phyloP scores from a whole-genome alignment of 768 basidiomycete species.

The Tricholoma matsutake region DNA sequence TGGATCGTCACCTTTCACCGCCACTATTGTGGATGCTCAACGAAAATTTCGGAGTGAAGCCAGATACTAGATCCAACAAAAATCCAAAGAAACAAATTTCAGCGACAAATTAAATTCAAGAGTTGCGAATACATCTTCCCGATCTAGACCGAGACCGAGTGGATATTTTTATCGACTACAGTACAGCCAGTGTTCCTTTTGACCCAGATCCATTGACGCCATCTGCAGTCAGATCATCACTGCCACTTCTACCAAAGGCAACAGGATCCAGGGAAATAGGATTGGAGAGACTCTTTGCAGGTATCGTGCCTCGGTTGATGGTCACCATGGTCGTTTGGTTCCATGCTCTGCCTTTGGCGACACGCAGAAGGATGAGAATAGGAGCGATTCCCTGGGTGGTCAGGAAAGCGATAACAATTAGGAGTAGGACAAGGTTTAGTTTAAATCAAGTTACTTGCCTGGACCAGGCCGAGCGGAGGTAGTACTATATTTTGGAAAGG shows the following conservation, averaged over 20 bases:
- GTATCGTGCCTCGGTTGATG: neutral
- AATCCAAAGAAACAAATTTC: too few species aligned
- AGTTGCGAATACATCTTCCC: too few species aligned
- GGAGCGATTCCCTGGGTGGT: neutral
- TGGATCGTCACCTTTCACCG: too few species aligned
- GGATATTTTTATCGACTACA: too few species aligned
- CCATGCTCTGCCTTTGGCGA: neutral
- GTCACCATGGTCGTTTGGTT: neutral
- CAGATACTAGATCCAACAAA: too few species aligned
- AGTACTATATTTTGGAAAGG: constrained; percentile 27
- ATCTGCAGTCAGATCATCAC: neutral
- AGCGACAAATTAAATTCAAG: too few species aligned
- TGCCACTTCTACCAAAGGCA: neutral
- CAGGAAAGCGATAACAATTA: neutral
- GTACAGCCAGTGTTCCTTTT: too few species aligned
- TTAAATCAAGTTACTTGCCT: neutral
- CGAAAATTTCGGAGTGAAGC: too few species aligned
- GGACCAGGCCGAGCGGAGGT: constrained; percentile 15
- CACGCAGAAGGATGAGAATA: neutral
- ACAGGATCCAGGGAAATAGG: neutral
- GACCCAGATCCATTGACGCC: neutral
- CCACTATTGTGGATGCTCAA: too few species aligned
- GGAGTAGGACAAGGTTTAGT: neutral
- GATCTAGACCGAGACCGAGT: neutral
- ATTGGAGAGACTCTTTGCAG: neutral